Percentiles rank a stretch among this genome's conserved stretches.
Evolutionary conservation across 257 asterid genomes (phyloP).

Genomic region (Verbena officinalis): DNA sequence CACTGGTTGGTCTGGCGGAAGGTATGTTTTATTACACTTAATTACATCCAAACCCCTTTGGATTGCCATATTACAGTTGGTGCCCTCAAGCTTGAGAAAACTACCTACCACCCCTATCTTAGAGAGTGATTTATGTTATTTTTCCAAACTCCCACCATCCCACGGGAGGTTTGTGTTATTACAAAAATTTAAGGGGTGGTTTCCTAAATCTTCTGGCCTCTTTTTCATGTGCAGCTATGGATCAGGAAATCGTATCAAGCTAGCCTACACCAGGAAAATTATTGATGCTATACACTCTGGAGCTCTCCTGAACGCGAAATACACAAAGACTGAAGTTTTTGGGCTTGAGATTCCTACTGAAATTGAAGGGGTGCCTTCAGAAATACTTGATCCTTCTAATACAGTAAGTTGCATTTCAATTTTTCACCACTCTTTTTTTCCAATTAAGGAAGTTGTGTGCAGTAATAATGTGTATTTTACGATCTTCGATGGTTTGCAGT

Average conservation of each 20-base stretch:
- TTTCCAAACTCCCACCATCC: too few species aligned
- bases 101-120: too few species aligned
- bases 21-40: too few species aligned
- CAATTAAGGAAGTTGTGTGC: not conserved
- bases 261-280: constrained; percentile 87
- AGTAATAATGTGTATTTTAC: constrained; percentile 10
- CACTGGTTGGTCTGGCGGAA: constrained; percentile 98
- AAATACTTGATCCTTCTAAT: constrained; percentile 76
- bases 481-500: constrained; percentile 42
- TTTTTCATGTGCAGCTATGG: constrained; percentile 60
- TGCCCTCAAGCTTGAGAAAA: too few species aligned
- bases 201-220: too few species aligned
- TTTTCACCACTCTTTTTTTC: not conserved
- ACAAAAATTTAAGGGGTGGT: too few species aligned
- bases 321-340: constrained; percentile 67
- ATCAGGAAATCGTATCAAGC: constrained; percentile 74
- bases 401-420: constrained; percentile 52
- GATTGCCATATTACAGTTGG: too few species aligned
- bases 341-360: constrained; percentile 79
- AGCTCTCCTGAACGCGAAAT: constrained; percentile 57
- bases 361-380: constrained; percentile 80
- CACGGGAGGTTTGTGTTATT: too few species aligned
- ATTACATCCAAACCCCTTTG: too few species aligned
- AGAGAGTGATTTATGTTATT: too few species aligned
- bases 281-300: constrained; percentile 90